Conservation (phyloP, 2,329 filamentous ascomycete species). For the Salinomyces thailandicus region DNA sequence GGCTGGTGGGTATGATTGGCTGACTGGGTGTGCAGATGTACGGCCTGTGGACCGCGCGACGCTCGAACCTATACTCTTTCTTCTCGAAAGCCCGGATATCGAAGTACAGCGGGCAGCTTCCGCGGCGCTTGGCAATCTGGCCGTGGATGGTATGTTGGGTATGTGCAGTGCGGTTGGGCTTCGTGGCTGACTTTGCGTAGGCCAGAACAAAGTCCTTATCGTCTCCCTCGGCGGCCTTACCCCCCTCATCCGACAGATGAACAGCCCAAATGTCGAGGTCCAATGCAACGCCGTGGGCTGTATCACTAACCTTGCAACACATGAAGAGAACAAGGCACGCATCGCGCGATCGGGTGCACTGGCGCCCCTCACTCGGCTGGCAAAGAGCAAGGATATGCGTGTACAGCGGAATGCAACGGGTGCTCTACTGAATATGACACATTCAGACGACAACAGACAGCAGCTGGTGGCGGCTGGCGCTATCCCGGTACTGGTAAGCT, state of each 20-base stretch:
- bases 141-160: conserved; percentile 84
- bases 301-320: conserved; percentile 95
- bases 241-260: conserved; percentile 95
- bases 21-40: conserved; percentile 56
- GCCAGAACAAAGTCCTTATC: conserved; percentile 95
- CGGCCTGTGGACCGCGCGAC: conserved; percentile 91
- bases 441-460: conserved; percentile 96
- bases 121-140: conserved; percentile 87
- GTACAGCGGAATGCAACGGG: conserved; percentile 96
- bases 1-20: background rate
- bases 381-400: conserved; percentile 96
- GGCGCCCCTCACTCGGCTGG: conserved; percentile 77
- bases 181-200: conserved; percentile 61
- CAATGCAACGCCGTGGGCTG: conserved; percentile 98
- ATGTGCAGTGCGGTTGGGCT: conserved; percentile 71
- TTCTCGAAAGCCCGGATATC: conserved; percentile 89
- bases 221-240: conserved; percentile 82
- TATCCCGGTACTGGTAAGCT: conserved; percentile 93
- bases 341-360: conserved; percentile 92
- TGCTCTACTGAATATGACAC: conserved; percentile 95
- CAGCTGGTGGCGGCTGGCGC: conserved; percentile 94
- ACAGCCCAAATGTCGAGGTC: conserved; percentile 93
- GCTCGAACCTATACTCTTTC: conserved; percentile 87
- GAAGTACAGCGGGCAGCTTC: conserved; percentile 96
- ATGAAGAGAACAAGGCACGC: conserved; percentile 98